Percentiles rank a stretch among this genome's conserved stretches.
Evolutionary conservation across 2,329 filamentous ascomycete genomes (phyloP).

Genomic region (Pseudophaeomoniella oleicola): DNA sequence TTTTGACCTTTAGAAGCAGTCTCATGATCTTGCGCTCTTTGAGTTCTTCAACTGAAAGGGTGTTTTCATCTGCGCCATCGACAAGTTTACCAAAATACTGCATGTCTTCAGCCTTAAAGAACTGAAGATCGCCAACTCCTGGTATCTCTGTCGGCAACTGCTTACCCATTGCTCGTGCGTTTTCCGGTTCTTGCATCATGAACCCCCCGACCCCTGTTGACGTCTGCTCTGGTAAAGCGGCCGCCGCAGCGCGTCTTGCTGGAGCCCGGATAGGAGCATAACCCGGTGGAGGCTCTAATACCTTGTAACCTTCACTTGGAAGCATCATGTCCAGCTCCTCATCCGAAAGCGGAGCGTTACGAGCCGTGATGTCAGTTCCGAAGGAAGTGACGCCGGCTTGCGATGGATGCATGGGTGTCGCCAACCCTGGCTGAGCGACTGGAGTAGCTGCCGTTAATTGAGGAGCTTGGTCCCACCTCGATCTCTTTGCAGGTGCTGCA

Average conservation of each 20-base stretch:
- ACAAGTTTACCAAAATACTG: slow-evolving; percentile 96
- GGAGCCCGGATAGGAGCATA: slow-evolving; percentile 73
- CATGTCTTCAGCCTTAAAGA: slow-evolving; percentile 98
- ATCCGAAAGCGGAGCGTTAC: slow-evolving; percentile 73
- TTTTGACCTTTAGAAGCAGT: slow-evolving; percentile 93
- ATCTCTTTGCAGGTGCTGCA: slow-evolving; percentile 57
- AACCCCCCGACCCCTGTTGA: slow-evolving; percentile 60
- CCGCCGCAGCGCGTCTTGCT: slow-evolving; percentile 58
- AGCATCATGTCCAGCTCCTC: slow-evolving; percentile 89
- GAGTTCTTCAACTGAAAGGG: slow-evolving; percentile 81
- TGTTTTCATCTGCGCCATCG: slow-evolving; percentile 82
- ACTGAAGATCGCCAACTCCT: slow-evolving; percentile 87
- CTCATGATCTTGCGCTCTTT: slow-evolving; percentile 99
- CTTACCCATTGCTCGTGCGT: slow-evolving; percentile 67
- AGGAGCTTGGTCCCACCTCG: slow-evolving; percentile 85
- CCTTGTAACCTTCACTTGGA: slow-evolving; percentile 82
- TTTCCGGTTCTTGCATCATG: slow-evolving; percentile 94
- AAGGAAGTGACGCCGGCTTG: slow-evolving; percentile 49
- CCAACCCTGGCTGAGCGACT: slow-evolving; percentile 57
- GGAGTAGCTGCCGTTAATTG: slow-evolving; percentile 52
- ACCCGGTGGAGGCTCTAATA: slow-evolving; percentile 77
- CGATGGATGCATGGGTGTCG: slow-evolving; percentile 62
- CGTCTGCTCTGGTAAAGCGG: slow-evolving; percentile 47
- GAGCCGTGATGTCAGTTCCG: slow-evolving; percentile 64
- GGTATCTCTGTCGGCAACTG: slow-evolving; percentile 91